Base-by-base conservation (phyloP, 1,139 yeast species). In the Diutina neorugosa region DNA sequence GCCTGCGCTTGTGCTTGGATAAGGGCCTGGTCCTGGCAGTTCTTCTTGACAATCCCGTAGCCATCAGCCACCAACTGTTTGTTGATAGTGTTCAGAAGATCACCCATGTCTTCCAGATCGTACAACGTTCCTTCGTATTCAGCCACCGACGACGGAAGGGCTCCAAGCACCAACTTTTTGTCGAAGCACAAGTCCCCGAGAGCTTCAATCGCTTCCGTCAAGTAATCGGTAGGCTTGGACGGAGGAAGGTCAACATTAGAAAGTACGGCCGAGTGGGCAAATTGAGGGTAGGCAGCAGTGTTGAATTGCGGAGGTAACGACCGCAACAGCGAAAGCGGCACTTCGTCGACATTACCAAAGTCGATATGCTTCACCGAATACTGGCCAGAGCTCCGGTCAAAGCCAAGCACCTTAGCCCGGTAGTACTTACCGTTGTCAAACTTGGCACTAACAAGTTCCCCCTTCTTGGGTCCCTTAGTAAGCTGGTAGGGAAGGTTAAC, bases 231-330 rank as follows among this genome's bases (percentile, higher is more conserved):
- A 23, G 83, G 83, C 57, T 70, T 68, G 7, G 73, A 58, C 7
- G 88, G 86, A 1, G 95, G 93, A 52, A 80, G 69, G 56, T 70
- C 74, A 53, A 87, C 68, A 62, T 77, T 74, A 41, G 84, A 78
- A 58, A 87, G 73, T 51, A 68, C 72, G 20, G 81, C 78, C 16
- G 80, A 70, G 59, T 76, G 80, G 19, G 88, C 86, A 62, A 84
- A 82, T 8, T 81, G 70, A 47, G 86, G 80, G 52, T 68, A 65
- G 2, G 66, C 60, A 2, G 70, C 59, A 34, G 67, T 55, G 6
- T 71, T 67, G 62, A 78, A 83, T 59, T 76, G 76, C 27, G 74
- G 57, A 14, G 91, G 87, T 55, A 86, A 73, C 1, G 71, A 69
- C 58, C 85, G 70, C 57, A 86, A 68, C 18, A 78, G 66, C 6